A percentile compares a stretch with the other conserved stretches of the same genome.
Evolutionary conservation across 208 protist genomes (phyloP).

Genomic region (Tritrichomonas musculus): DNA sequence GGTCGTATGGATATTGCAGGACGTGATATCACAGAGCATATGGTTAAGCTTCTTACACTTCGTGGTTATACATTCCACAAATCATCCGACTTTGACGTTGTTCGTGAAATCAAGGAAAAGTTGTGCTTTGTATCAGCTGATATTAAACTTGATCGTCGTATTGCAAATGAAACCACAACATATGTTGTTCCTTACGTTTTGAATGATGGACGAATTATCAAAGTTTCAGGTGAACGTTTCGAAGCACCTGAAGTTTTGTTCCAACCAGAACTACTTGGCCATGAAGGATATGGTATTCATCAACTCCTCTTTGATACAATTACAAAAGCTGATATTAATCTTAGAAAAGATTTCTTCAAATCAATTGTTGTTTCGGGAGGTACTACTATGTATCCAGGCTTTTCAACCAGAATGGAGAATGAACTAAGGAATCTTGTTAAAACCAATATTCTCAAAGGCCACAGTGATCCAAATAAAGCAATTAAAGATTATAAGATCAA

Average conservation of each 20-base stretch:
- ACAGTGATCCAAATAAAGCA: too few species aligned
- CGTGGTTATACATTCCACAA: constrained; percentile 55
- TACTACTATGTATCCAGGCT: constrained; percentile 65
- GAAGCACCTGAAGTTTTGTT: constrained; percentile 68
- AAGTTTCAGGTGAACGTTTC: constrained; percentile 54
- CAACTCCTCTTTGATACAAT: constrained; percentile 58
- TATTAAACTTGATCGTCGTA: constrained; percentile 71
- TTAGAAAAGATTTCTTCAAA: constrained; percentile 54
- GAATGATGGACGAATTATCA: constrained; percentile 61
- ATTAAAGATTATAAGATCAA: constrained; percentile 47
- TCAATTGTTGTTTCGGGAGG: constrained; percentile 57
- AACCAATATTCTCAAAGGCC: constrained; percentile 37
- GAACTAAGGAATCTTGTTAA: constrained; percentile 50
- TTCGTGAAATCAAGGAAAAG: constrained; percentile 59
- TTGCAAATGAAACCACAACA: constrained; percentile 49
- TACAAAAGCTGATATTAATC: constrained; percentile 63
- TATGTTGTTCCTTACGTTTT: constrained; percentile 53
- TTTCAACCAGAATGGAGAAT: constrained; percentile 86
- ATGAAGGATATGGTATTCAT: constrained; percentile 53
- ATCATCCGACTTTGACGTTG: constrained; percentile 58
- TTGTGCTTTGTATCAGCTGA: constrained; percentile 77
- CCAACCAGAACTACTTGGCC: constrained; percentile 59
- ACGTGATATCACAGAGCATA: constrained; percentile 61
- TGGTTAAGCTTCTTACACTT: constrained; percentile 64
- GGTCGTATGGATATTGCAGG: constrained; percentile 59